Evolutionary conservation across 495 filamentous ascomycete species (phyloP).

Genomic region (Trypethelium eluteriae): DNA sequence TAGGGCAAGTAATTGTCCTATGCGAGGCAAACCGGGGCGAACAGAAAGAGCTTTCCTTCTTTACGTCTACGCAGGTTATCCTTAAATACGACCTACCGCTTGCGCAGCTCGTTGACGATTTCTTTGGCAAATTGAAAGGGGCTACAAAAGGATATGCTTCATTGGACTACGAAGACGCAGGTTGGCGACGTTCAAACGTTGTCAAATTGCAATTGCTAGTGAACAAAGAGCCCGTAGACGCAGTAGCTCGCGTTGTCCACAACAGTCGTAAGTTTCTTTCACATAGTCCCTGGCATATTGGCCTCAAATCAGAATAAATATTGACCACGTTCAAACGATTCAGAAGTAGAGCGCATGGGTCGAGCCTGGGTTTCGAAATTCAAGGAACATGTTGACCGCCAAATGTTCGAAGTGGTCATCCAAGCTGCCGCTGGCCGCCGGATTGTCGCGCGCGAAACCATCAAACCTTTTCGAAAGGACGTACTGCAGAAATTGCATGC

Average conservation of each 20-base stretch:
- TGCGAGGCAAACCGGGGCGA: constrained; percentile 84
- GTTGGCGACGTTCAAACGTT: constrained; percentile 69
- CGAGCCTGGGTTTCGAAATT: constrained; percentile 90
- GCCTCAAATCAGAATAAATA: neutral
- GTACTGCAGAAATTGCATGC: constrained; percentile 90
- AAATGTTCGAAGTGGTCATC: constrained; percentile 94
- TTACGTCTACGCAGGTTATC: constrained; percentile 90
- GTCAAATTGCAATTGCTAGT: constrained; percentile 89
- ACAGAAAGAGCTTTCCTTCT: constrained; percentile 80
- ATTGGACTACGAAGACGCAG: constrained; percentile 92
- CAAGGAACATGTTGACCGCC: constrained; percentile 89
- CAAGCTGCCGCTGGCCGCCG: constrained; percentile 79
- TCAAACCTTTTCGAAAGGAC: constrained; percentile 96
- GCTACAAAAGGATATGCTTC: constrained; percentile 76
- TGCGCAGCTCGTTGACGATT: constrained; percentile 84
- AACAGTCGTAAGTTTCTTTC: constrained; percentile 17
- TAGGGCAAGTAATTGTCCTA: constrained; percentile 89
- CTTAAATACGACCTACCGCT: constrained; percentile 86
- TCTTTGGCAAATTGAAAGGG: constrained; percentile 94
- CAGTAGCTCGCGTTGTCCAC: constrained; percentile 85
- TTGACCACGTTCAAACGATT: constrained; percentile 24
- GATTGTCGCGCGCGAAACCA: constrained; percentile 84
- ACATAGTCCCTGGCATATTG: neutral
- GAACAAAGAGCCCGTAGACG: constrained; percentile 88
- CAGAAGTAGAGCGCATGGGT: constrained; percentile 68